These are phyloP conservation scores for Erysimum pusillum DNA, from an alignment of 441 rosid species.

Conservation along the genomic window DNA sequence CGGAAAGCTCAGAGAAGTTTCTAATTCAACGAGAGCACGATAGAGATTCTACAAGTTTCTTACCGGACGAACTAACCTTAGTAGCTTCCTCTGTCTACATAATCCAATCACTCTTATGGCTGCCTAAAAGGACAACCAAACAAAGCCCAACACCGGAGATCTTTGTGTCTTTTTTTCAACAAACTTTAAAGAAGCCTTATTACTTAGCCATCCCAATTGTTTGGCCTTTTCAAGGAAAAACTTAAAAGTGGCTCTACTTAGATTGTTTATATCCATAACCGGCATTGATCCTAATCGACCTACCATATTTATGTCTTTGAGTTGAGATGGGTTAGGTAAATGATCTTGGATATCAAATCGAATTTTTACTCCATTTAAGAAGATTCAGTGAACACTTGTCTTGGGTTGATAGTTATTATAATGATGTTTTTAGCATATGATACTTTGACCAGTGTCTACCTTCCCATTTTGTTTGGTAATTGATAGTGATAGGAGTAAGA, in stretches of 20 bases:
- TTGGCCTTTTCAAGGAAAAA: not conserved
- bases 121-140: too few species aligned
- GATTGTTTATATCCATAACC: not conserved
- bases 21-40: not conserved
- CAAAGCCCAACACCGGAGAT: too few species aligned
- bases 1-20: too few species aligned
- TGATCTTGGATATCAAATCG: conserved; percentile 5
- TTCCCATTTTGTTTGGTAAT: conserved; percentile 24
- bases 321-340: not conserved
- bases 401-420: conserved; percentile 8
- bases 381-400: conserved; percentile 28
- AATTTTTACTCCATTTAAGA: not conserved
- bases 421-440: conserved; percentile 27
- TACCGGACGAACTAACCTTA: not conserved
- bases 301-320: conserved; percentile 11
- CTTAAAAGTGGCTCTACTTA: not conserved
- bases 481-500: conserved; percentile 14
- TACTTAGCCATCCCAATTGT: too few species aligned
- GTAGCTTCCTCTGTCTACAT: not conserved
- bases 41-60: not conserved
- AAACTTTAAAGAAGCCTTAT: too few species aligned
- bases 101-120: not conserved
- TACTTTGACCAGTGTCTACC: not conserved
- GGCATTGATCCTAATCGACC: conserved; percentile 17
- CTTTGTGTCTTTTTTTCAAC: too few species aligned